These are phyloP conservation scores for Penicillium parvum DNA, from an alignment of 495 filamentous ascomycete genomes.

Conservation along the genomic window DNA sequence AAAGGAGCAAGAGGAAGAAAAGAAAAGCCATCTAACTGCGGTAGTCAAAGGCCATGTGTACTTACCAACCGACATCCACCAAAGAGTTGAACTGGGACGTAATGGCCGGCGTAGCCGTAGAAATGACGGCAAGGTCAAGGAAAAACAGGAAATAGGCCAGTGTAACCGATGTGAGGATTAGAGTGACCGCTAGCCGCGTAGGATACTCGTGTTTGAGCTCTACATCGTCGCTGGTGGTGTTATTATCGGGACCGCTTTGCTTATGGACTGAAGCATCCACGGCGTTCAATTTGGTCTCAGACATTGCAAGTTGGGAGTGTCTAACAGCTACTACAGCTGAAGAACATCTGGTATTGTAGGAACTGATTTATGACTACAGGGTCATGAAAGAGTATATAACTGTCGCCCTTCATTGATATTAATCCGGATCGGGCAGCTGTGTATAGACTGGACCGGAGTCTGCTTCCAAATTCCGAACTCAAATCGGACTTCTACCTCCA, in stretches of 20 bases:
- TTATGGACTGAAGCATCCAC: background rate
- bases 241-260: background rate
- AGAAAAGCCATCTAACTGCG: no score
- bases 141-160: conserved; percentile 27
- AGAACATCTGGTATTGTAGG: background rate
- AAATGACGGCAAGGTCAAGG: conserved; percentile 26
- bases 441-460: background rate
- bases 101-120: conserved; percentile 27
- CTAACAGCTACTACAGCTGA: no score
- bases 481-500: background rate
- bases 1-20: no score
- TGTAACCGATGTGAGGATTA: conserved; percentile 18
- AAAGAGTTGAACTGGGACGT: conserved; percentile 29
- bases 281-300: no score
- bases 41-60: conserved; percentile 35
- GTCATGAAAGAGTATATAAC: no score
- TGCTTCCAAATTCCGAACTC: background rate
- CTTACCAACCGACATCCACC: conserved; percentile 28
- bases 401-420: no score
- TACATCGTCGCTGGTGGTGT: background rate
- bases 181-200: conserved; percentile 1
- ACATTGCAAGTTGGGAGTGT: no score
- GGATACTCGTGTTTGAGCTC: conserved; percentile 4
- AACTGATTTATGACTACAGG: no score
- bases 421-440: background rate